A percentile compares a stretch with the other conserved stretches of the same genome.
phyloP scores from a whole-genome alignment of 2,329 filamentous ascomycete species.

The Diaporthe helianthi region DNA sequence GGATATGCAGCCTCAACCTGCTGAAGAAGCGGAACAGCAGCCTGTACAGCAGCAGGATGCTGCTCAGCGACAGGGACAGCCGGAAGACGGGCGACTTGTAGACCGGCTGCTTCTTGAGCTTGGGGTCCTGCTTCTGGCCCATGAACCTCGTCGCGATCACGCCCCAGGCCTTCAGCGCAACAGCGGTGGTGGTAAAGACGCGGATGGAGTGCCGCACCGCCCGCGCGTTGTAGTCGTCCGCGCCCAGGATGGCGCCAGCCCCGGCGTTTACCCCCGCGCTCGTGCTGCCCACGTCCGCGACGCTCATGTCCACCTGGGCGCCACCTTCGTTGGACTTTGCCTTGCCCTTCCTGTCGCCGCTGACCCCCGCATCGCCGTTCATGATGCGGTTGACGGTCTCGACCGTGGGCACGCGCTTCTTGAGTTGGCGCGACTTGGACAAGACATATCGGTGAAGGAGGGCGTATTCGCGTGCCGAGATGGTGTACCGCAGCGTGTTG shows the following conservation, averaged over 20 bases:
- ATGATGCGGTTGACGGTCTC: slow-evolving; percentile 63
- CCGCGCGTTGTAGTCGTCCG: slow-evolving; percentile 73
- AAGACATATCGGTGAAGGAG: slow-evolving; percentile 83
- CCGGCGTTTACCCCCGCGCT: slow-evolving; percentile 30
- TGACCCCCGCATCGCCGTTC: slow-evolving; percentile 44
- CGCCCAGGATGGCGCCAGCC: slow-evolving; percentile 42
- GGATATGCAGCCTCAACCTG: slow-evolving; percentile 77
- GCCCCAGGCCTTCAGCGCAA: slow-evolving; percentile 69
- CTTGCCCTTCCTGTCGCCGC: slow-evolving; percentile 38
- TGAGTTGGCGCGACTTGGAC: slow-evolving; percentile 69
- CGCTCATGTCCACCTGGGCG: background rate
- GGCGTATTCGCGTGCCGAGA: slow-evolving; percentile 84
- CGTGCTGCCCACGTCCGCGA: slow-evolving; percentile 30
- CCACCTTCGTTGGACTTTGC: slow-evolving; percentile 37
- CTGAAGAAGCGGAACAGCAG: slow-evolving; percentile 89
- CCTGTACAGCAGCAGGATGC: slow-evolving; percentile 87
- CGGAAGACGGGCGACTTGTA: slow-evolving; percentile 75
- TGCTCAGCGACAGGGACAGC: slow-evolving; percentile 81
- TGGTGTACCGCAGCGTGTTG: slow-evolving; percentile 87
- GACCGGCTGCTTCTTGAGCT: slow-evolving; percentile 57
- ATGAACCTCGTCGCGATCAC: slow-evolving; percentile 57
- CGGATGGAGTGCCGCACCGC: slow-evolving; percentile 75
- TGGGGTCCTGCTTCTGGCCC: slow-evolving; percentile 47
- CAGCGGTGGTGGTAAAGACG: slow-evolving; percentile 70
- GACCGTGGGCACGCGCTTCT: slow-evolving; percentile 61